Evolutionary conservation across 306 rosid genomes (phyloP), one percentile per base, ranked within the genome.

Genomic region (Erythrophleum fordii): DNA sequence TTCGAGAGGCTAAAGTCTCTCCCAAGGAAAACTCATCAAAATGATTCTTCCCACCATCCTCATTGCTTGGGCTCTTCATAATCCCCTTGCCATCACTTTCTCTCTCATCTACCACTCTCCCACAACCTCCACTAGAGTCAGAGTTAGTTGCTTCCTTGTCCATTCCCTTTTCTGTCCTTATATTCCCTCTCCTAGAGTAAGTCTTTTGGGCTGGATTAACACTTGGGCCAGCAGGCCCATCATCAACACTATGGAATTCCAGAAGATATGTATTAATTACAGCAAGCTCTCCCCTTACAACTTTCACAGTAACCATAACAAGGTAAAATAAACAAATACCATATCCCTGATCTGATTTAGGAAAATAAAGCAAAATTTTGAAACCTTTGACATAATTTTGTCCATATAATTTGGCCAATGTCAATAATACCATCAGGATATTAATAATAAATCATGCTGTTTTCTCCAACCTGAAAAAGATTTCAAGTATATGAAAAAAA

Each of bases 401-500:
- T 67, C 29, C 17, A 41, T 5, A 39, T n/a, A 20, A 11, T 11
- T 67, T 67, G 31, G 31, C 14, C 31, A 1, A 41, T 11, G 29
- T 20, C 16, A 41, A 67, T 10, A 11, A 67, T 67, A 12, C 17
- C 28, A 11, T 67, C 72, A 39, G 31, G n/a, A 37, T 67, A 39
- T 39, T 45, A 39, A 39, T 20, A 67, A 20, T 11, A 67, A 67
- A 20, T n/a, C 26, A 17, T 8, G 14, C 3, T 7, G 13, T 37
- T 37, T 65, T 10, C 48, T 31, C 71, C 35, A 35, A 35, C 46
- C 12, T 39, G 25, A 67, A 9, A 49, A 20, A 41, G 26, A 58
- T 66, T 66, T 73, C 51, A 41, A 23, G 64, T 71, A 61, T 60
- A 72, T 42, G 14, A 17, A 77, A 71, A 70, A 70, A 69, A 73